A percentile compares a stretch with the other conserved stretches of the same genome.
phyloP scores from a whole-genome alignment of 23 red algal genomes.

The Gracilariopsis chorda region DNA sequence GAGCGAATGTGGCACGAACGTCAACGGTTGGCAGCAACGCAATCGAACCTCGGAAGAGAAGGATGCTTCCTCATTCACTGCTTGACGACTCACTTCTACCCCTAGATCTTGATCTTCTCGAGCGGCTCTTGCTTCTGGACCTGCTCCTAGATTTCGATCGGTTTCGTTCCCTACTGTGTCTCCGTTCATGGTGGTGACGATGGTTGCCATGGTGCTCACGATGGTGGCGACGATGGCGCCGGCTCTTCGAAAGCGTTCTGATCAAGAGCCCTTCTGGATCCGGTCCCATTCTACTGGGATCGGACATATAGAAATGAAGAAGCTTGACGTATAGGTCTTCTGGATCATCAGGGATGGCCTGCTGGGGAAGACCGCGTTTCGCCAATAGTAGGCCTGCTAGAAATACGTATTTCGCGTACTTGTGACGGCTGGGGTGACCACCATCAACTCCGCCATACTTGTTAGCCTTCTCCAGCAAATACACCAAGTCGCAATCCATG shows the following conservation, averaged over 20 bases:
- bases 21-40: no score
- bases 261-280: slow-evolving; percentile 13
- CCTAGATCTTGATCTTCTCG: not conserved
- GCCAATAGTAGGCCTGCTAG: slow-evolving; percentile 41
- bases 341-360: slow-evolving; percentile 24
- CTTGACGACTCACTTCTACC: not conserved
- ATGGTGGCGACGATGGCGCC: slow-evolving; percentile 8
- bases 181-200: slow-evolving; percentile 22
- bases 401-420: slow-evolving; percentile 51
- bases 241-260: not conserved
- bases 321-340: slow-evolving; percentile 36
- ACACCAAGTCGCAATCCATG: not conserved
- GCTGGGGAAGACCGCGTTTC: slow-evolving; percentile 29
- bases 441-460: not conserved
- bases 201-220: not conserved
- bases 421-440: slow-evolving; percentile 9
- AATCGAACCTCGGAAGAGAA: no score
- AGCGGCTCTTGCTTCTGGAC: slow-evolving; percentile 4
- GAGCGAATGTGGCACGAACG: no score
- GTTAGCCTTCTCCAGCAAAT: slow-evolving; percentile 28
- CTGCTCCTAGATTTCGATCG: not conserved
- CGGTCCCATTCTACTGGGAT: slow-evolving; percentile 12
- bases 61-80: not conserved
- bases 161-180: not conserved
- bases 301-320: not conserved